phyloP scores from a whole-genome alignment of 495 filamentous ascomycete species.

The Aspergillus kassunensis region DNA sequence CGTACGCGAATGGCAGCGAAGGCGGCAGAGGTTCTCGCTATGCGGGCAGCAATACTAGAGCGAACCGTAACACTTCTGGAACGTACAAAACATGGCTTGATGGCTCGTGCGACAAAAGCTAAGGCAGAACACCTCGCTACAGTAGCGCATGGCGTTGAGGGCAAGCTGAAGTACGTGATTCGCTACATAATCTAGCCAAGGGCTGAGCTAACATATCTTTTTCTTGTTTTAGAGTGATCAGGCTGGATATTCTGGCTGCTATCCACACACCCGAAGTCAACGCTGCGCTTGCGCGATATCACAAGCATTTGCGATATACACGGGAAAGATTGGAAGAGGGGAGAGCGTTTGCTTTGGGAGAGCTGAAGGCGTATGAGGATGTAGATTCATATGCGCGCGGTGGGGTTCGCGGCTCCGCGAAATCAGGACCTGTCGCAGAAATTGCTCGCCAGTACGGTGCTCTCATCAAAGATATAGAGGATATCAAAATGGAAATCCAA shows the following conservation, averaged over 20 bases:
- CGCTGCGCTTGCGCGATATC: conserved; percentile 55
- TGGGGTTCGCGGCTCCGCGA: conserved; percentile 15
- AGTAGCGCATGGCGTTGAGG: conserved; percentile 51
- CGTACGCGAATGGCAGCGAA: conserved; percentile 35
- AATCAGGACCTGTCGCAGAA: conserved; percentile 51
- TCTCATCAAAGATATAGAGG: conserved; percentile 50
- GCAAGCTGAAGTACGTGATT: conserved; percentile 48
- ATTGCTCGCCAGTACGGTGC: conserved; percentile 58
- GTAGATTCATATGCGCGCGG: conserved; percentile 18
- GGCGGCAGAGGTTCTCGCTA: conserved; percentile 33
- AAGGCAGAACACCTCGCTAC: conserved; percentile 55
- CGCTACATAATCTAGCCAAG: too few species aligned
- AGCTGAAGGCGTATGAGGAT: conserved; percentile 53
- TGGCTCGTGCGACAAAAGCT: conserved; percentile 53
- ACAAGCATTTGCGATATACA: conserved; percentile 48
- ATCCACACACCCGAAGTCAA: conserved; percentile 57
- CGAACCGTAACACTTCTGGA: conserved; percentile 47
- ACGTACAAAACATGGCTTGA: conserved; percentile 59
- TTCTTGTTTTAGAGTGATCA: conserved; percentile 32
- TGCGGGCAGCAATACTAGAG: conserved; percentile 33
- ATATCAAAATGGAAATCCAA: conserved; percentile 55
- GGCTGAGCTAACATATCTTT: background rate
- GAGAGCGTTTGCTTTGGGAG: conserved; percentile 37
- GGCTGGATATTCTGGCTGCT: conserved; percentile 36
- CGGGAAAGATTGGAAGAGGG: conserved; percentile 45